Evolutionary conservation across 2,329 filamentous ascomycete genomes (phyloP), one percentile per base, ranked within the genome.

Genomic region (Tolypocladium amazonense): DNA sequence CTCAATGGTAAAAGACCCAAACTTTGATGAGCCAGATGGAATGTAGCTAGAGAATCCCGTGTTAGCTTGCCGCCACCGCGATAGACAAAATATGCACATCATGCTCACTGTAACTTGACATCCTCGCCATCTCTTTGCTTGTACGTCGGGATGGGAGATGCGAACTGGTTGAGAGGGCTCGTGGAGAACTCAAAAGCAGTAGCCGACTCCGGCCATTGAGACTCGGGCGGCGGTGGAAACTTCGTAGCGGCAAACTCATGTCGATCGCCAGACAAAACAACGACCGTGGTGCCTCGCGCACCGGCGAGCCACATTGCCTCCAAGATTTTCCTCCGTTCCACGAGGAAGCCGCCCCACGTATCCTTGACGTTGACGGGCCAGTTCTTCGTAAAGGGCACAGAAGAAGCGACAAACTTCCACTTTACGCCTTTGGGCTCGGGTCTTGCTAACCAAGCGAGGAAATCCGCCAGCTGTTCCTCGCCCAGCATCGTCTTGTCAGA

Each of bases 381-480:
- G 73, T 99, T 99, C 76, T 96, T 96, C 8, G 94, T 97, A 71
- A 99, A 96, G 0, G 94, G 94, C 6, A 97, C 89, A 23, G 89
- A 92, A 45, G 89, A 92, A 23, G 92, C 87, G 57, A 99, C 79
- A 67, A 99, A 86, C 76, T 97, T 97, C 93, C 94, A 99, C 68
- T 88, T 87, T 0, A 97, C 87, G 1, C 91, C 90, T 37, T 78
- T 77, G 0, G 89, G 88, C 63, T 91, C 88, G 0, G 89, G 86
- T 1, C 82, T 84, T 14, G 78, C 77, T 25, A 99, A 80, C 82
- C 89, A 99, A 4, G 80, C 79, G 6, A 97, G 77, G 2, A 99
- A 82, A 65, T 96, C 92, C 6, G 82, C 79, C 0, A 96, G 82
- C 71, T 99, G 94, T 2, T 86, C 80, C 0, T 78, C 72, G 7